Base-by-base conservation (phyloP, 2,329 filamentous ascomycete species). In the Colletotrichum navitas region DNA sequence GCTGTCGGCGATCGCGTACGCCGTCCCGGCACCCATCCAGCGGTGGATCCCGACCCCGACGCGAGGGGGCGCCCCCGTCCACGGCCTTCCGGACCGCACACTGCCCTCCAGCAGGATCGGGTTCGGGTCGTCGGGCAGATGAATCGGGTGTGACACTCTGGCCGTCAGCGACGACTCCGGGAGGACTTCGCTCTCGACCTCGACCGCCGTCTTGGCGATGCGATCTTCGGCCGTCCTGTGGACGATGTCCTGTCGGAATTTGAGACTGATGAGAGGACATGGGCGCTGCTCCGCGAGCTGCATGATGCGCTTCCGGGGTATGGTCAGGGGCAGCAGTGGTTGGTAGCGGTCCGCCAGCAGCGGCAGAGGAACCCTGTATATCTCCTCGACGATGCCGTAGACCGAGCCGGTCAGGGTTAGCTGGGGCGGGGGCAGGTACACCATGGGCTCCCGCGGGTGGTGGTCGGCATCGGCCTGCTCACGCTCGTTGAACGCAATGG, bases 1-100 rank as follows among this genome's bases (percentile, higher is more conserved):
- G 47, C 79, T 84, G 73, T 86, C 84, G 5, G 78, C 78, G 32
- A 82, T 79, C 45, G 81, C 60, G 58, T 84, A 85, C 14, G 77
- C 78, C 0, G 78, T 80, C 8, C 83, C 83, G 18, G 75, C 71
- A 1, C 77, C 77, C 2, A 82, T 69, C 11, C 77, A 77, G 29
- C 79, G 78, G 61, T 81, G 79, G 6, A 82, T 68, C 3, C 80
- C 82, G 8, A 81, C 67, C 11, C 79, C 77, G 16, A 80, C 63
- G 4, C 78, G 76, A 1, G 80, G 81, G 18, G 74, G 68, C 5
- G 74, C 73, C 12, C 59, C 66, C 14, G 68, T 72, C 43, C 64
- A 77, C 66, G 63, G 73, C 6, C 74, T 63, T 43, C 39, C 66
- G 5, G 75, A 75, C 24, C 77, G 79, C 21, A 80, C 71, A 55